Base-by-base conservation (phyloP, 2,329 filamentous ascomycete genomes). In the Immersiporthe knoxdaviesiana region DNA sequence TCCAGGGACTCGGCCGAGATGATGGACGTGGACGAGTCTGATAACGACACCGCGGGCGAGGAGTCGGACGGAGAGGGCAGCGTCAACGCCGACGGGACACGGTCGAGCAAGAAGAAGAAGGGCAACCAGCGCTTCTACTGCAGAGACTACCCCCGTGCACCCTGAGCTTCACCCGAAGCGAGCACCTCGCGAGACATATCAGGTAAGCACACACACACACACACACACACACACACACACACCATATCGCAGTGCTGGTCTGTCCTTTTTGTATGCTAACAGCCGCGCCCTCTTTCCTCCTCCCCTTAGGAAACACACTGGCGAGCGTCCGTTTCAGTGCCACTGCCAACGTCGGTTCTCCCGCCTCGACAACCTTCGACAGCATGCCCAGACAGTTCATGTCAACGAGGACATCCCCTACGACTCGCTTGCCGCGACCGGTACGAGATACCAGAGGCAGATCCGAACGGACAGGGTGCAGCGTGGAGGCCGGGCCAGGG, bases 351-450 rank as follows among this genome's bases (percentile, higher is more conserved):
- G 96, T 64, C 89, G 94, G 67, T 99, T 99, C 78, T 98, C 96
- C 12, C 89, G 95, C 63, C 87, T 98, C 60, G 95, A 99, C 79
- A 99, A 99, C 77, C 83, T 99, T 65, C 90, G 96, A 70, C 96
- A 99, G 78, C 96, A 99, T 84, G 96, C 96, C 59, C 94, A 97
- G 79, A 98, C 96, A 0, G 96, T 99, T 0, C 96, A 99, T 78
- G 92, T 97, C 69, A 97, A 98, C 78, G 96, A 98, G 78, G 94
- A 97, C 68, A 99, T 99, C 44, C 96, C 96, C 3, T 90, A 90
- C 54, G 94, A 97, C 78, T 98, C 96, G 1, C 87, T 98, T 27
- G 96, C 96, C 21, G 96, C 95, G 4, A 96, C 93, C 1, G 94
- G 94, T 32, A 97, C 94, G 11, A 87, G 95, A 52, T 97, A 97